A percentile compares a stretch with the other conserved stretches of the same genome.
These are phyloP conservation scores for Ganoderma multipileum DNA, from an alignment of 1,284 basidiomycete genomes.

Conservation along the genomic window DNA sequence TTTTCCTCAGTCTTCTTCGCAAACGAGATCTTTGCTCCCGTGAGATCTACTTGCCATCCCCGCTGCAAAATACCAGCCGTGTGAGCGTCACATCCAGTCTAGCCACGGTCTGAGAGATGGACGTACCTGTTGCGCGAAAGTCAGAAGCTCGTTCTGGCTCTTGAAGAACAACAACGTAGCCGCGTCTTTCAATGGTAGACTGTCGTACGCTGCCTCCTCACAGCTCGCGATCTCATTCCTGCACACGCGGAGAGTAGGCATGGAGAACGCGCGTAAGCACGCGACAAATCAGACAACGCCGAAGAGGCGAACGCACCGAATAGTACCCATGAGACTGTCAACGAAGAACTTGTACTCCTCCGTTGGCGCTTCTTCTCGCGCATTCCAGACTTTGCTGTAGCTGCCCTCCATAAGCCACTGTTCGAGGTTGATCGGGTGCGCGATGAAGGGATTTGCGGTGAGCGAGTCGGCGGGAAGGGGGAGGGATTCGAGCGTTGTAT, in stretches of 20 bases:
- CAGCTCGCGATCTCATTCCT: conserved; percentile 95
- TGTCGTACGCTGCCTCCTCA: conserved; percentile 90
- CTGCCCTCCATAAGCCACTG: conserved; percentile 99
- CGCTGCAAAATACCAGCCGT: conserved; percentile 51
- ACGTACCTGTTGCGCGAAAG: conserved; percentile 78
- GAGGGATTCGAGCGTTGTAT: conserved; percentile 98
- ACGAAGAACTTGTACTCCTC: conserved; percentile 93
- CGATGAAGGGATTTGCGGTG: conserved; percentile 79
- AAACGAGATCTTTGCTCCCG: conserved; percentile 66
- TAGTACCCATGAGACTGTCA: conserved; percentile 92
- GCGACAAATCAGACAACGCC: too few species aligned
- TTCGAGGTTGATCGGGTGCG: conserved; percentile 90
- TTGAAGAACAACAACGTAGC: conserved; percentile 90
- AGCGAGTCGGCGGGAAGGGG: conserved; percentile 78
- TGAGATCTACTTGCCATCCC: conserved; percentile 76
- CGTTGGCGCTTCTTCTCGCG: conserved; percentile 85
- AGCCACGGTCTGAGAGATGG: not conserved
- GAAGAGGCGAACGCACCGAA: conserved; percentile 59
- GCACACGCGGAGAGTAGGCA: not conserved
- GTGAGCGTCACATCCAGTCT: conserved; percentile 3
- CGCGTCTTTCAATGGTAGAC: conserved; percentile 87
- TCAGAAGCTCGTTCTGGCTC: conserved; percentile 75
- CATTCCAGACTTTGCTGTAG: conserved; percentile 98
- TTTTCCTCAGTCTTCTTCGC: conserved; percentile 77
- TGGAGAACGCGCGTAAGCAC: conserved; percentile 1